Base-by-base conservation (phyloP, 2,329 filamentous ascomycete genomes). In the Pseudogymnoascus sp. region DNA sequence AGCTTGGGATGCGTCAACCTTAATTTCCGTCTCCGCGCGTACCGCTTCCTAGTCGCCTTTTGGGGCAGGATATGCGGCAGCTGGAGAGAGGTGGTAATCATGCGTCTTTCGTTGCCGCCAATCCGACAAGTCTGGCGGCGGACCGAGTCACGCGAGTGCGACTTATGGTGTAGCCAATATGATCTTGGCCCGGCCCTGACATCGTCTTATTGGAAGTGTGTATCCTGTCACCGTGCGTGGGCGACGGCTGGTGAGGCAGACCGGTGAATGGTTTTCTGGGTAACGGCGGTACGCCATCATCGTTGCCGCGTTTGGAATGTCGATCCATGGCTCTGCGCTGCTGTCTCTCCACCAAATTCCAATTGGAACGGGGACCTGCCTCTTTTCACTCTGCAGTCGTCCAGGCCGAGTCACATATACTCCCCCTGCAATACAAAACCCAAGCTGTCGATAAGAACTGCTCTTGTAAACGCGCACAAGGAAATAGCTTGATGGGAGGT, bases 101-200 rank as follows among this genome's bases (percentile, higher is more conserved):
- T 33, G 10, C 31, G 10, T 28, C 16, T 25, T 18, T 33, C 28
- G n/a, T 14, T 56, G 50, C 50, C 50, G 50, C 50, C 28, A 56
- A 56, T 56, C 25, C 33, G 50, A 56, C 28, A 33, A 56, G 25
- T 56, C 50, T 33, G 50, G 50, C 25, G 50, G 42, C n/a, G 50
- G 50, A 33, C 28, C 50, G 50, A 56, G 50, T 56, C 50, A 56
- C 28, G 50, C 50, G 28, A 56, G 50, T 56, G 50, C 50, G 50
- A 33, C 50, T 31, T 14, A 56, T 56, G 50, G 50, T 56, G 50
- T 56, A 56, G 50, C 50, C 50, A 56, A 56, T 56, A 56, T 56
- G 28, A 33, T 56, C 25, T 18, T 56, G 50, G 16, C 10, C 25
- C n/a, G 2, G 47, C n/a, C 47, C n/a, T 53, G 47, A 12, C n/a